Conservation (phyloP, 331 rosid genomes). For the Acacia pycnantha region DNA sequence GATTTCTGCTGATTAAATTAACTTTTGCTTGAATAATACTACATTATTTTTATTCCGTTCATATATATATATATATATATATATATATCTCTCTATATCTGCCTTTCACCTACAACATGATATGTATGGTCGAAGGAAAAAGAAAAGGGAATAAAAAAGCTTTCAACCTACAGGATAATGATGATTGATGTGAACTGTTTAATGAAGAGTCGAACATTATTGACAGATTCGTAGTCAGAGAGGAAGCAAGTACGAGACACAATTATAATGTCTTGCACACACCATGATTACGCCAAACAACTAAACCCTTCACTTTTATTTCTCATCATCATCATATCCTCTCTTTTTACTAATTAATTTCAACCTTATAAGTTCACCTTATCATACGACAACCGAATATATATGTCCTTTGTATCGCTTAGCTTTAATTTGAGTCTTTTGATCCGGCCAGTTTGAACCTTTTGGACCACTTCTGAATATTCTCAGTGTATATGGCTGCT, state of each 20-base stretch:
- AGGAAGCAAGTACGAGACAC: slow-evolving; percentile 35
- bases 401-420: background rate
- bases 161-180: background rate
- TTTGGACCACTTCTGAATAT: slow-evolving; percentile 31
- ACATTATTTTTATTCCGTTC: background rate
- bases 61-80: background rate
- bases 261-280: slow-evolving; percentile 11
- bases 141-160: background rate
- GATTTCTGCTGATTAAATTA: background rate
- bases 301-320: background rate
- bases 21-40: slow-evolving; percentile 4
- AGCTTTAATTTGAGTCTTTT: background rate
- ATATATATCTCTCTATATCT: too few relatives aligned
- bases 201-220: background rate
- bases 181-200: background rate
- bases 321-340: too few relatives aligned
- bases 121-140: background rate
- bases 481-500: background rate
- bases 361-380: background rate
- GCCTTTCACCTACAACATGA: background rate
- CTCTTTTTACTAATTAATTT: background rate
- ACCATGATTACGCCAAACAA: slow-evolving; percentile 33
- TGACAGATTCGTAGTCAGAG: background rate
- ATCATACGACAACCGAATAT: background rate
- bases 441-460: background rate